These are phyloP conservation scores for Xylaria sp. DNA, from an alignment of 2,329 filamentous ascomycete genomes.

Conservation along the genomic window DNA sequence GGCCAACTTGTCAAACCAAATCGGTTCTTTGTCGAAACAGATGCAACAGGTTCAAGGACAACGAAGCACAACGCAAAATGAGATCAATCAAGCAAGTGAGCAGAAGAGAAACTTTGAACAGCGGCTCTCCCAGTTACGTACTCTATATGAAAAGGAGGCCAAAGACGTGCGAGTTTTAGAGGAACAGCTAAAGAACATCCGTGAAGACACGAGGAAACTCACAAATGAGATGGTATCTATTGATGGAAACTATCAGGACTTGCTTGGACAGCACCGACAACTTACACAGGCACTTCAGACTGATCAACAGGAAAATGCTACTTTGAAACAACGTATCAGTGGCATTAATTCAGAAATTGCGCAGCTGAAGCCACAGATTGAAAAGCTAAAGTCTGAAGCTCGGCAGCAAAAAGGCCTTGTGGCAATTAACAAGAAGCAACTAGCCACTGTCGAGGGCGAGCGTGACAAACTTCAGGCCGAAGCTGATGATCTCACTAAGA, in stretches of 20 bases:
- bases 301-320: slow-evolving; percentile 89
- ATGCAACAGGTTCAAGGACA: slow-evolving; percentile 93
- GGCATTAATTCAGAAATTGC: slow-evolving; percentile 83
- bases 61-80: slow-evolving; percentile 80
- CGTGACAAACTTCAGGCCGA: slow-evolving; percentile 88
- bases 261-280: slow-evolving; percentile 85
- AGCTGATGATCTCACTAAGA: slow-evolving; percentile 74
- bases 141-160: slow-evolving; percentile 93
- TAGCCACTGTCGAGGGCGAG: slow-evolving; percentile 88
- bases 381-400: slow-evolving; percentile 91
- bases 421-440: slow-evolving; percentile 98
- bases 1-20: slow-evolving; percentile 95
- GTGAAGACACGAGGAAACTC: slow-evolving; percentile 84
- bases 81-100: slow-evolving; percentile 80
- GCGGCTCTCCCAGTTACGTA: slow-evolving; percentile 84
- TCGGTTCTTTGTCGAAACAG: slow-evolving; percentile 88
- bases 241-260: slow-evolving; percentile 82
- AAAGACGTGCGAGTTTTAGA: slow-evolving; percentile 86
- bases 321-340: slow-evolving; percentile 87
- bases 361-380: slow-evolving; percentile 87
- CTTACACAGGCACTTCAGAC: slow-evolving; percentile 78
- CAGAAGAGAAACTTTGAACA: slow-evolving; percentile 96
- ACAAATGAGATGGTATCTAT: slow-evolving; percentile 85
- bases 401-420: slow-evolving; percentile 96
- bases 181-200: slow-evolving; percentile 80